Conservation (phyloP, 2,329 filamentous ascomycete genomes). For the Fusarium acutatum region DNA sequence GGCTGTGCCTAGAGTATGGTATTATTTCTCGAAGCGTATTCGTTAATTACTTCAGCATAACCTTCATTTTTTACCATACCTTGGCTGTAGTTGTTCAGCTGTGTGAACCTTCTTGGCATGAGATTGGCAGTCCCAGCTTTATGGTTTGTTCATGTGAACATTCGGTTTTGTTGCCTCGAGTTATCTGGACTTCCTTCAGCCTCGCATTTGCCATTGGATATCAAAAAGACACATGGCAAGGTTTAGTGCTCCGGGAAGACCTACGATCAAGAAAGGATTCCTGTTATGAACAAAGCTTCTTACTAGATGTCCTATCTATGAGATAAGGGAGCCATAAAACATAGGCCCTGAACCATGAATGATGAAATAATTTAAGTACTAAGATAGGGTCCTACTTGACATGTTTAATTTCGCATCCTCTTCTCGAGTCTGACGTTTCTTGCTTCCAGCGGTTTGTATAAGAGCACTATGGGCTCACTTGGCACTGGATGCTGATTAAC, state of each 20-base stretch:
- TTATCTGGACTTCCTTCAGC: neutral
- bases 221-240: neutral
- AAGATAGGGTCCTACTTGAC: neutral
- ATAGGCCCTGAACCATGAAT: too few species aligned
- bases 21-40: neutral
- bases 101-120: neutral
- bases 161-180: neutral
- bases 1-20: neutral
- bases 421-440: neutral
- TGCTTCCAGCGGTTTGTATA: neutral
- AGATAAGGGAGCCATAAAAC: neutral
- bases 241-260: neutral
- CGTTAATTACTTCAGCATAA: neutral
- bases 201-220: neutral
- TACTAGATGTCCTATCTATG: neutral
- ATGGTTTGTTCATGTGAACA: neutral
- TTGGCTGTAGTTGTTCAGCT: neutral
- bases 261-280: neutral
- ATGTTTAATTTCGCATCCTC: neutral
- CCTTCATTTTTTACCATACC: neutral
- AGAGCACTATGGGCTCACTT: neutral
- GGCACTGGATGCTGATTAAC: neutral
- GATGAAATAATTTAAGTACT: neutral
- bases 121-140: neutral
- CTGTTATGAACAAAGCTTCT: neutral